Percentiles rank a stretch among this genome's conserved stretches.
These are phyloP conservation scores for Xylaria palmicola DNA, from an alignment of 495 filamentous ascomycete genomes.

Conservation along the genomic window DNA sequence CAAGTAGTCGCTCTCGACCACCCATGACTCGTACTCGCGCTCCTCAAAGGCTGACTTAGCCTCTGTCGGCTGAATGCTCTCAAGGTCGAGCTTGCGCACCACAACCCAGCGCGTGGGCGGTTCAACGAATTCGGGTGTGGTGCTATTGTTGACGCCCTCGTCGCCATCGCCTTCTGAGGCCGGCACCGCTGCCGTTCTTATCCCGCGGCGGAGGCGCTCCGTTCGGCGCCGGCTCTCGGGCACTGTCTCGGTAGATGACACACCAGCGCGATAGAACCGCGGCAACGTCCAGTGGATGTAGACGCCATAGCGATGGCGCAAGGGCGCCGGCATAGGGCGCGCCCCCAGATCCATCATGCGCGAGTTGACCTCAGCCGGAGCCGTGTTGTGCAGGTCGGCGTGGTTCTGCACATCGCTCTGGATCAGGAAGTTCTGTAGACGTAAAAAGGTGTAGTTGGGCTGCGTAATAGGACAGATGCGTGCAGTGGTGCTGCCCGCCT, in stretches of 20 bases:
- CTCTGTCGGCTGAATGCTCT: conserved; percentile 13
- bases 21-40: conserved; percentile 38
- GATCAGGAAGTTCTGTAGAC: conserved; percentile 33
- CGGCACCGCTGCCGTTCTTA: not conserved
- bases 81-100: conserved; percentile 32
- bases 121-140: conserved; percentile 29
- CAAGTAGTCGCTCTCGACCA: conserved; percentile 49
- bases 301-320: conserved; percentile 42
- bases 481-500: conserved; percentile 18
- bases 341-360: conserved; percentile 45
- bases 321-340: conserved; percentile 4
- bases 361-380: conserved; percentile 37
- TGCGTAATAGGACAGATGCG: conserved; percentile 54
- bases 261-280: conserved; percentile 40
- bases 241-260: not conserved
- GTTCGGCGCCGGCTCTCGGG: not conserved
- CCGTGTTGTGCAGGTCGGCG: conserved; percentile 44
- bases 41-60: conserved; percentile 12
- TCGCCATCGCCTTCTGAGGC: not conserved
- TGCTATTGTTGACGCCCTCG: conserved; percentile 9
- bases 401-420: conserved; percentile 45
- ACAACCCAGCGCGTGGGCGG: conserved; percentile 47
- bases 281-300: conserved; percentile 58
- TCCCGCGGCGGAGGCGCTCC: conserved; percentile 6
- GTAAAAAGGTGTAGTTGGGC: conserved; percentile 55